A percentile compares a stretch with the other conserved stretches of the same genome.
These are phyloP conservation scores for Arxiozyma slooffiae DNA, from an alignment of 1,139 yeast species.

Conservation along the genomic window DNA sequence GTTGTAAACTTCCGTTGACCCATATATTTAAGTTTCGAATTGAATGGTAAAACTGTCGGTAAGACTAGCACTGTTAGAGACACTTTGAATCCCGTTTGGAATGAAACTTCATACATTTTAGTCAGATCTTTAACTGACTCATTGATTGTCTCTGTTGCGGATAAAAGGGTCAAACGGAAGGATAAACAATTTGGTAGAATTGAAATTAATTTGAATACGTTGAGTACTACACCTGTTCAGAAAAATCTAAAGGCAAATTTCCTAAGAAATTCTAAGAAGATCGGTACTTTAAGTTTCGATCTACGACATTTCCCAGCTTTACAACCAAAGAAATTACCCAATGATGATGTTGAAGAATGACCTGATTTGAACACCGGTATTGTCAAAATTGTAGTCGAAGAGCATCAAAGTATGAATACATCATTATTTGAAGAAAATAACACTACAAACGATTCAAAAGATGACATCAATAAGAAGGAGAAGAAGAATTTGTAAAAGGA, in stretches of 20 bases:
- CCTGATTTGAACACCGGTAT: slow-evolving; percentile 94
- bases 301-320: slow-evolving; percentile 71
- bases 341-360: slow-evolving; percentile 78
- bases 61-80: slow-evolving; percentile 58
- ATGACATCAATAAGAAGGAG: slow-evolving; percentile 34
- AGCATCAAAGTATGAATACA: slow-evolving; percentile 18
- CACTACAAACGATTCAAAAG: not conserved
- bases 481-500: slow-evolving; percentile 20
- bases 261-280: slow-evolving; percentile 68
- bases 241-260: slow-evolving; percentile 47
- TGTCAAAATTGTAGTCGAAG: slow-evolving; percentile 39
- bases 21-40: slow-evolving; percentile 71
- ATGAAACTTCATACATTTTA: slow-evolving; percentile 64
- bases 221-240: slow-evolving; percentile 47
- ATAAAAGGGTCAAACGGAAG: slow-evolving; percentile 67
- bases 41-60: slow-evolving; percentile 48
- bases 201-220: slow-evolving; percentile 61
- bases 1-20: slow-evolving; percentile 75
- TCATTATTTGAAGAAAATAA: not conserved
- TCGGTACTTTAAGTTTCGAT: slow-evolving; percentile 65
- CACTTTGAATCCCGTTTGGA: slow-evolving; percentile 69
- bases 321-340: slow-evolving; percentile 65
- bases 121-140: slow-evolving; percentile 75
- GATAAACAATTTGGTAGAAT: slow-evolving; percentile 74
- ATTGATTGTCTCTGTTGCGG: slow-evolving; percentile 56